Evolutionary conservation across 2,329 filamentous ascomycete species (phyloP), one percentile per base, ranked within the genome.

Genomic region (Verticillium tricorpus): DNA sequence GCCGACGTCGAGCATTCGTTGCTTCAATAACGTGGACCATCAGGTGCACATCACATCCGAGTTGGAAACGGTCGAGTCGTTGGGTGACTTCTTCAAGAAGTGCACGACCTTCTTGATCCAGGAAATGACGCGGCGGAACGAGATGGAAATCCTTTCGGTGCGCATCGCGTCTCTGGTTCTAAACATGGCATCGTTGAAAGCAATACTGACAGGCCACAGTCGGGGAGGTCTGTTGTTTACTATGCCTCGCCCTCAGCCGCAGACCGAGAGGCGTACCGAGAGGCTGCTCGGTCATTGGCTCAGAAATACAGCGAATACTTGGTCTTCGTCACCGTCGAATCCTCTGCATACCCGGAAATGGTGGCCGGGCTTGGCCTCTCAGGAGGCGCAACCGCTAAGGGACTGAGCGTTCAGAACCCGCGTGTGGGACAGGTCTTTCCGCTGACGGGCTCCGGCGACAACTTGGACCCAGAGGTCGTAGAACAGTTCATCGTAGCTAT

Each of bases 301-400:
- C 77, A 77, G 64, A 76, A 76, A 65, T 82, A 80, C 68, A 66
- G 71, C 60, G 79, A 82, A 14, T 82, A 80, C 61, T 72, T 84
- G 14, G 71, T 69, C 60, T 83, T 84, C 63, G 76, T 80, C 4
- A 82, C 78, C 1, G 76, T 82, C 2, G 78, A 83, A 61, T 70
- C 73, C 0, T 62, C 66, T 34, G 79, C 82, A 63, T 83, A 83
- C 64, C 74, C 72, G 4, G 77, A 81, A 28, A 78, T 82, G 68
- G 67, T 73, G 1, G 62, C 66, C 8, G 71, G 72, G 40, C 68
- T 83, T 58, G 81, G 80, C 1, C 65, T 80, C 45, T 57, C 64
- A 7, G 57, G 62, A 1, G 70, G 67, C 5, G 60, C 62, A 3
- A 11, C 31, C 2, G 57, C 57, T 11, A 72, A 71, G 8, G 76